Evolutionary conservation across 331 rosid species (phyloP), one percentile per base, ranked within the genome.

Genomic region (Cydonia oblonga): DNA sequence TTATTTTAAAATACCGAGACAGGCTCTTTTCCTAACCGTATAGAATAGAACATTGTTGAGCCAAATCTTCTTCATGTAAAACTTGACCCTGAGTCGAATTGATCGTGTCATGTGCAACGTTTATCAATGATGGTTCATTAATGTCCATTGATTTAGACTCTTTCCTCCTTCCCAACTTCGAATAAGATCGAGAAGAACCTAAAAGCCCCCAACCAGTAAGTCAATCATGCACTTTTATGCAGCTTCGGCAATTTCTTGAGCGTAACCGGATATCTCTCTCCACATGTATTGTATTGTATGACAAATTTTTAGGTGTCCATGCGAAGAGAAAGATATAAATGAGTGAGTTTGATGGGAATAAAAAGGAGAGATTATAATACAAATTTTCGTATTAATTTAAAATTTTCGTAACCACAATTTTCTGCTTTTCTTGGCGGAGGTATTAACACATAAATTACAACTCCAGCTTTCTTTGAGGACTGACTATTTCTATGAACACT

Each of bases 401-500:
- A 42, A 19, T 58, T 19, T 25, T 71, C n/a, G 19, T 28, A 71
- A 5, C 54, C 66, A 19, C 20, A 38, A 53, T 28, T 54, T 44
- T 52, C 7, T 40, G 38, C 69, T 64, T 9, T 33, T 10, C 51
- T 54, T 16, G 10, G 29, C 58, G 26, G 54, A 9, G 66, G 51
- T 35, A 81, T 72, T 8, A 66, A 71, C 54, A 18, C 54, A 49
- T 7, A 49, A 49, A 70, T 61, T 53, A 77, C 83, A 75, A 67
- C 51, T 72, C 56, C 57, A 24, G 30, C 3, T 16, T 73, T 76
- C 64, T 74, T 64, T 69, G 72, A 79, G 23, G 23, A n/a, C 54
- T 66, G 84, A 81, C 56, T 35, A 78, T 35, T 35, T 9, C 73
- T 46, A 82, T 71, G 59, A 29, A 58, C 76, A 76, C 84, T 66